phyloP scores from a whole-genome alignment of 306 rosid genomes.

The Datisca glomerata region DNA sequence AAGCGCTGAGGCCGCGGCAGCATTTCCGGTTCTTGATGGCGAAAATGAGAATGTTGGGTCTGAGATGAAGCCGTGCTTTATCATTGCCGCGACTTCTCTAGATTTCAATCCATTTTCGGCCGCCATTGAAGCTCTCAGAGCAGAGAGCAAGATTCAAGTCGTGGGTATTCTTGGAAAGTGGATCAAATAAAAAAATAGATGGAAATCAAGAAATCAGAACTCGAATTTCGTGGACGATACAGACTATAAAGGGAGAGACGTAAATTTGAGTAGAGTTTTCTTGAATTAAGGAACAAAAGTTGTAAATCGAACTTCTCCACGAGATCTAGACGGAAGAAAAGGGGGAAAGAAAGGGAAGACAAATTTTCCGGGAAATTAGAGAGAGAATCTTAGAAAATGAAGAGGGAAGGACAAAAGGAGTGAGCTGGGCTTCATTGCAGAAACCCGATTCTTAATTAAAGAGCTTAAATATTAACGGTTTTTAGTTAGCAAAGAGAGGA shows the following conservation, averaged over 20 bases:
- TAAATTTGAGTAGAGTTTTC: not conserved
- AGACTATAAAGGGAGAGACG: not conserved
- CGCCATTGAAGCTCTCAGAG: conserved; percentile 36
- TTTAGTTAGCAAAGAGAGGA: not conserved
- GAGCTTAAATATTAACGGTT: not conserved
- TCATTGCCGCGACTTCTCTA: conserved; percentile 61
- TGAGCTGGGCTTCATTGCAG: conserved; percentile 18
- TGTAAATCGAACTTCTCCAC: not conserved
- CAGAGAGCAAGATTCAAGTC: too few relatives aligned
- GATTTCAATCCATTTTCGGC: conserved; percentile 49
- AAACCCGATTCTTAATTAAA: not conserved
- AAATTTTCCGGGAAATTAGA: not conserved
- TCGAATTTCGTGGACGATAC: not conserved
- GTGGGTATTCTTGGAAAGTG: not conserved
- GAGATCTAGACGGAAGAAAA: not conserved
- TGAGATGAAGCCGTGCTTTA: conserved; percentile 72
- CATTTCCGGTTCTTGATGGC: conserved; percentile 33
- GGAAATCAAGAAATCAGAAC: not conserved
- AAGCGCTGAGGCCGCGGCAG: conserved; percentile 5
- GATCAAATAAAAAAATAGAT: not conserved
- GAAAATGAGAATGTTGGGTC: conserved; percentile 45
- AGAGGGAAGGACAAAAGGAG: not conserved
- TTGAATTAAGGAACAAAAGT: not conserved
- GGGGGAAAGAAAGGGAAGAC: not conserved
- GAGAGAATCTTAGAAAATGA: conserved; percentile 3